Base-by-base conservation (phyloP, 805 yeast species). In the Teunomyces funiuensis region DNA sequence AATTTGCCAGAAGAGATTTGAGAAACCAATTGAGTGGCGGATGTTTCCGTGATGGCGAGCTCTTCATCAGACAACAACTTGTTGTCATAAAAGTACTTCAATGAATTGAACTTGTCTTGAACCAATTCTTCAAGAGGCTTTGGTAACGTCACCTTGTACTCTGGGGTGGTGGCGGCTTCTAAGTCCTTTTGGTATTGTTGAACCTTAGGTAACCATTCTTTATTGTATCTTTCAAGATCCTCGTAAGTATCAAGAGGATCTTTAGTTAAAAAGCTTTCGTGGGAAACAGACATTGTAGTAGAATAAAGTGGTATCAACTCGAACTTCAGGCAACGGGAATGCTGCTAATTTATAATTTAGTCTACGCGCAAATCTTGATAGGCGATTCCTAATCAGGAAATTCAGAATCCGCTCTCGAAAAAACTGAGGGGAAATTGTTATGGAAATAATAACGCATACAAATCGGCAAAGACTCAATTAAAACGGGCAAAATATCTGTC, bases 1-100 rank as follows among this genome's bases (percentile, higher is more conserved):
- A 76, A 54, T 29, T 73, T 67, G 6, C 79, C 77, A 2, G 60
- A 42, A 15, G 77, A 73, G 41, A 83, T 74, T 46, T 68, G 61
- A 6, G 47, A 55, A 15, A 68, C 69, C 38, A 78, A 63, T 8
- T 63, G 65, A 3, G 61, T 52, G 3, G 79, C 81, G 0, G 75
- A 45, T 15, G 61, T 46, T 20, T 66, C 71, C 14, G 79, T 75
- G 53, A 77, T 75, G 14, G 51, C 58, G 26, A 65, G 60, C 50
- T 77, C 81, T 33, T 55, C 54, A 11, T 50, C 52, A 2, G 73
- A 46, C 46, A 69, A 61, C 23, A 65, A 51, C 42, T 66, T 65
- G n/a, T 66, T 48, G 14, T 63, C 63, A 13, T 52, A 45, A 36
- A 73, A 50, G 49, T 53, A 66, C 42, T 63, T 53, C 41, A 68